These are phyloP conservation scores for Endoconidiophora laricicola DNA, from an alignment of 2,329 filamentous ascomycete genomes.

Conservation along the genomic window DNA sequence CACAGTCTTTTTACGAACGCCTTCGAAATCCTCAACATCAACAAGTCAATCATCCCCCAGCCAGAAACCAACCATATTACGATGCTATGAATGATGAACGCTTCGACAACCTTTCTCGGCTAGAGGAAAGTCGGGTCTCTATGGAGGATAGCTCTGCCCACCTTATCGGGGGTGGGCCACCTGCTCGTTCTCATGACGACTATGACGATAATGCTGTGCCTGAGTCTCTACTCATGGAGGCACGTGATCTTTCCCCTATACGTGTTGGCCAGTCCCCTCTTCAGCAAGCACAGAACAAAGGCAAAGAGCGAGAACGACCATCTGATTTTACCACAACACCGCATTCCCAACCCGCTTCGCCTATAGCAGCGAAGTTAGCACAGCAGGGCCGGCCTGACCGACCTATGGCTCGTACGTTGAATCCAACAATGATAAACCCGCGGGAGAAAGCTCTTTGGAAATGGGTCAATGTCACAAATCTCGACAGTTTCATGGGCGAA, in stretches of 20 bases:
- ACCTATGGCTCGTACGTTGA: not conserved
- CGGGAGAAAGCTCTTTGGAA: slow-evolving; percentile 73
- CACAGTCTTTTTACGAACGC: slow-evolving; percentile 33
- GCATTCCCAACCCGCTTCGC: not conserved
- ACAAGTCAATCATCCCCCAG: too few relatives aligned
- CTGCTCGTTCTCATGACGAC: slow-evolving; percentile 23
- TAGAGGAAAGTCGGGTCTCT: slow-evolving; percentile 31
- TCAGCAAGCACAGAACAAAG: slow-evolving; percentile 15
- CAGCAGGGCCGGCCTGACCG: not conserved
- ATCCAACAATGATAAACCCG: slow-evolving; percentile 4
- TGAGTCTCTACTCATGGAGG: slow-evolving; percentile 44
- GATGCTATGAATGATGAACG: slow-evolving; percentile 26
- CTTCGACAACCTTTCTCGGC: slow-evolving; percentile 25
- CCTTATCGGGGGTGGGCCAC: not conserved
- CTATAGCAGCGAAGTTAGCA: not conserved
- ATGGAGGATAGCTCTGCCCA: slow-evolving; percentile 22
- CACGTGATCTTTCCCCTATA: slow-evolving; percentile 19
- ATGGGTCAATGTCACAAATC: slow-evolving; percentile 80
- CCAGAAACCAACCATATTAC: not conserved
- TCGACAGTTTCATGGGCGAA: slow-evolving; percentile 71
- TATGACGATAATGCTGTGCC: slow-evolving; percentile 45
- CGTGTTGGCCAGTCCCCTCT: slow-evolving; percentile 12
- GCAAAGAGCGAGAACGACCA: slow-evolving; percentile 18
- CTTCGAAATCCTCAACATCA: slow-evolving; percentile 19
- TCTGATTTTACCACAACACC: slow-evolving; percentile 20